Evolutionary conservation across 1,139 yeast species (phyloP), one percentile per base, ranked within the genome.

Genomic region (Kodamaea ohmeri): DNA sequence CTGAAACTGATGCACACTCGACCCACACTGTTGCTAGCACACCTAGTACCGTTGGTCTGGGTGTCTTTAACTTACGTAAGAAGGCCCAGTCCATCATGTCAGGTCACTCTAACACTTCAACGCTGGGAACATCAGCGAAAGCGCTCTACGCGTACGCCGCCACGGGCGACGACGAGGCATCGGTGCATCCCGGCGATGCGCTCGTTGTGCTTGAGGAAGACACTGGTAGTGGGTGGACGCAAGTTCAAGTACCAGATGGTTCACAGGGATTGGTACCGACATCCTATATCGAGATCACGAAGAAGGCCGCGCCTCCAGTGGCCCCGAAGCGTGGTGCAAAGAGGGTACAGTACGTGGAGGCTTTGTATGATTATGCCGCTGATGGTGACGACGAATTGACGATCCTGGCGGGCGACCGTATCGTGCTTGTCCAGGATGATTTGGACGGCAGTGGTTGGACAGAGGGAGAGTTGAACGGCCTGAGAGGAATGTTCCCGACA

Each of bases 371-470:
- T 47, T 92, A 90, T 56, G 67, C 59, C 11, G 95, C 96, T 0
- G 85, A 80, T 47, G 96, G 90, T 6, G 85, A 77, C 16, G 95
- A 86, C 51, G 98, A 92, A 60, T 58, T 94, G 40, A 71, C 78
- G 16, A 78, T 92, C 14, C 53, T 51, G 6, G 82, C 77, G 0
- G 97, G 97, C 1, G 97, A 92, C 48, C 69, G 71, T 41, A 78
- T 88, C n/a, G 74, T 78, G 2, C 71, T 87, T 15, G 54, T 74
- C 6, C 67, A 83, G 28, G 78, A 76, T 31, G 86, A 78, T 34
- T 92, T 87, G 45, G 83, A 83, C 42, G 96, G 95, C 5, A 83
- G 83, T 46, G 99, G 99, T 0, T 92, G 99, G 99, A 89, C 97
- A 1, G 87, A 83, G 50, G 98, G 97, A 7, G 95, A 86, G 54